Evolutionary conservation across 352 stramenopile species (phyloP), one percentile per base, ranked within the genome.

Genomic region (Pythium dissotocum): DNA sequence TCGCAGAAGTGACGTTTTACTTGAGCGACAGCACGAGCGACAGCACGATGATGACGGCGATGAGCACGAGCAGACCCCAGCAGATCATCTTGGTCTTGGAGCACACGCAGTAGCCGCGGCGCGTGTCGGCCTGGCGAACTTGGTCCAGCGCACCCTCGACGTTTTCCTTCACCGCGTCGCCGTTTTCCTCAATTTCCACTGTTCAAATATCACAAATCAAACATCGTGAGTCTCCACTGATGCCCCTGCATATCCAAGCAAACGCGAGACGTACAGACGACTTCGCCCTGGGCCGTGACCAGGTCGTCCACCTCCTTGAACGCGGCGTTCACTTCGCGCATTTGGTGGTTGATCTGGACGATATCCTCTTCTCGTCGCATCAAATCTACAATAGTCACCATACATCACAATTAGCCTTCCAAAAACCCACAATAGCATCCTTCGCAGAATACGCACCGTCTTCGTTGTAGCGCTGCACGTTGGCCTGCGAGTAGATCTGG

Each of bases 321-420:
- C 2, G 75, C 72, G 6, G 75, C 75, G 42, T 82, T 82, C 21
- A 82, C 74, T 56, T 82, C 75, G 6, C 69, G 67, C 52, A 82
- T 61, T 48, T 82, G 72, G 60, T 82, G 75, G 56, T 78, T 79
- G 33, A 82, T 82, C 32, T 79, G 71, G 36, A 82, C 44, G 18
- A 82, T 77, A 51, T 82, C 75, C 48, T 77, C 72, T 71, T 82
- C 75, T 32, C 75, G 69, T 57, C 72, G 65, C 48, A 56, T 65
- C 6, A 82, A 56, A 58, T 82, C 73, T 76, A 30, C 21, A 42
- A 40, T 32, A 24, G 21, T 24, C 21, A 24, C 21, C 30, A 13
- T 28, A 68, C 63, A 32, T 21, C 1, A 56, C 33, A 26, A 28
- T 53, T 13, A 58, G n/a, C n/a, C 13, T 61, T 38, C 10, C 21